A percentile compares a stretch with the other conserved stretches of the same genome.
Conservation (phyloP, 116 monocot genomes). For the Dioscorea cayenensis region DNA sequence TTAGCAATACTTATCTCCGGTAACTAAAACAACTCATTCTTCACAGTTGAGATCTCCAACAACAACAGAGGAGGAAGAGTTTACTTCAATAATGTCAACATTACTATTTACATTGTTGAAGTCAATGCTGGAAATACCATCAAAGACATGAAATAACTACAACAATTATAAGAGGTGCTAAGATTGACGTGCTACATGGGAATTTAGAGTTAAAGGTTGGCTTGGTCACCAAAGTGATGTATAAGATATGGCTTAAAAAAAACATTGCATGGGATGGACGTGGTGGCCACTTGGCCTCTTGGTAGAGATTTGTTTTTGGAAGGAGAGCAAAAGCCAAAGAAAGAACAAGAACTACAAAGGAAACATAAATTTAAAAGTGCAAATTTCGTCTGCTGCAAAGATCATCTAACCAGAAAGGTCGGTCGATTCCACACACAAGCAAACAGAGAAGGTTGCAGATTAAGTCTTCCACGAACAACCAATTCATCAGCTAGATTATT, state of each 20-base stretch:
- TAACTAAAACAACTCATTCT: not conserved
- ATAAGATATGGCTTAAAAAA: not conserved
- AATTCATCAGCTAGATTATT: too few species aligned
- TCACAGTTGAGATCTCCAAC: slow-evolving; percentile 16
- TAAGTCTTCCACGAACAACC: too few species aligned
- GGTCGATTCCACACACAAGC: too few species aligned
- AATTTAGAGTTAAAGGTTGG: not conserved
- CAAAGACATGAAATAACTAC: slow-evolving; percentile 10
- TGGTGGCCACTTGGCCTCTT: not conserved
- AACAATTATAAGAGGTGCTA: not conserved
- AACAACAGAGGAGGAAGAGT: slow-evolving; percentile 17
- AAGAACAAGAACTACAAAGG: too few species aligned
- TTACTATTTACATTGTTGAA: slow-evolving; percentile 7
- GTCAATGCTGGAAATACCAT: not conserved
- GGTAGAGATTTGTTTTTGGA: too few species aligned
- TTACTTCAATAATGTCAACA: slow-evolving; percentile 5
- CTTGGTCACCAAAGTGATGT: slow-evolving; percentile 2
- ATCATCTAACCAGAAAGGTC: too few species aligned
- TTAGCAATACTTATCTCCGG: too few species aligned
- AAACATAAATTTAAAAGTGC: too few species aligned
- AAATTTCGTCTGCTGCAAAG: too few species aligned
- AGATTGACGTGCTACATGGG: not conserved
- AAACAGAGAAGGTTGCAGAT: too few species aligned
- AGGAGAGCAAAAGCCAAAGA: too few species aligned
- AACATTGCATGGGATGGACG: not conserved